Evolutionary conservation across 108 stramenopile genomes (phyloP), one percentile per base, ranked within the genome.

Genomic region (Aurantiochytrium sp.): DNA sequence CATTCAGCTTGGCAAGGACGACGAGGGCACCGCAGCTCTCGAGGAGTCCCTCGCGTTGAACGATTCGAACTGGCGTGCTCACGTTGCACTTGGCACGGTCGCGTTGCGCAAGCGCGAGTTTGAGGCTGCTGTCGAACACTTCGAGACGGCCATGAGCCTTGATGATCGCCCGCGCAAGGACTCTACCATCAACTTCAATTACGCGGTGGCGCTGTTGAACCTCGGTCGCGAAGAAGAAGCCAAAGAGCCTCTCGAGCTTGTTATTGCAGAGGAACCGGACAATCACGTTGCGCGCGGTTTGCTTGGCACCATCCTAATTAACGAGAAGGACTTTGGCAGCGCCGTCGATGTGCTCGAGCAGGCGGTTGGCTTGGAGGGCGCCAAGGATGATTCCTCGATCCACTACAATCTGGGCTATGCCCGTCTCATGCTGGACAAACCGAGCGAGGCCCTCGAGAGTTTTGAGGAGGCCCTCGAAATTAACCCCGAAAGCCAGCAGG

Each of bases 401-500:
- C 51, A 51, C 51, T 83, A 83, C 73, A 83, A 83, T n/a, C 73
- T 83, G 8, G 73, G 73, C 3, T 83, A 83, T n/a, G 73, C 73
- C n/a, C 73, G 73, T 5, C 51, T 83, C 23, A 83, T 83, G 73
- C 73, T 21, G 51, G 73, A 83, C 51, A 83, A 83, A n/a, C 73
- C 73, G 43, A 3, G 4, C 5, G 73, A 83, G 44, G 73, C 73
- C 45, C 73, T 83, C 51, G 49, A 53, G 2, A 83, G 73, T n/a
- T 83, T 83, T 3, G 10, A 83, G 73, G 49, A 53, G 2, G 73
- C 73, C n/a, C 51, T 51, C 23, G 51, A 83, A 44, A 83, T 83
- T n/a, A 83, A 83, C 51, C 73, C 73, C 44, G 3, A 53, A 14
- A 83, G 21, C 51, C 6, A 83, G 51, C 73, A 83, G 73, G 73